Evolutionary conservation across 345 rosid species (phyloP).

Genomic region (Erucastrum elatum): DNA sequence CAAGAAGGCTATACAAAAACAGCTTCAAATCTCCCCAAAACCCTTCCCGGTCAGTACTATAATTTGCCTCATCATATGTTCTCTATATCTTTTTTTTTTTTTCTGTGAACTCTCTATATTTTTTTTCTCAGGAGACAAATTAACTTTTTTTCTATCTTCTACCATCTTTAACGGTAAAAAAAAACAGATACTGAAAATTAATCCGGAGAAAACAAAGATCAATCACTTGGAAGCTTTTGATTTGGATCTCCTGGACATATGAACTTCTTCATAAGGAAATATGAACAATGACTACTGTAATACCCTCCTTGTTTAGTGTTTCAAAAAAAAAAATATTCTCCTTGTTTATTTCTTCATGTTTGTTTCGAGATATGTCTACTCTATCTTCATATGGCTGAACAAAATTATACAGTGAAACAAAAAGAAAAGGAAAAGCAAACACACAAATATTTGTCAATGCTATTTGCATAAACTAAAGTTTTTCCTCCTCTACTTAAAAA

Average conservation of each 20-base stretch:
- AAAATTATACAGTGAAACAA: constrained; percentile 25
- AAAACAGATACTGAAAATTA: constrained; percentile 77
- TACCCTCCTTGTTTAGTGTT: neutral
- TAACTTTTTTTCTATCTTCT: neutral
- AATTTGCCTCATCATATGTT: neutral
- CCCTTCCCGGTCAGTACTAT: constrained; percentile 77
- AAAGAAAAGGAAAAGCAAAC: constrained; percentile 27
- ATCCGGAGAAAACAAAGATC: constrained; percentile 69
- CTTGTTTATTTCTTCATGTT: neutral
- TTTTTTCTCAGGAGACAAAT: neutral
- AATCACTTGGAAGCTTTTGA: constrained; percentile 69
- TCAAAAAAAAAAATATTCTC: neutral
- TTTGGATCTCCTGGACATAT: constrained; percentile 59
- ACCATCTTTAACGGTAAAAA: constrained; percentile 11
- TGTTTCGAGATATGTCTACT: constrained; percentile 11
- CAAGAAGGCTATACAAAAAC: constrained; percentile 63
- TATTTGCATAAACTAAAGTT: too few relatives aligned
- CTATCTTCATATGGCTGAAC: neutral
- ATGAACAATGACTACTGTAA: constrained; percentile 27
- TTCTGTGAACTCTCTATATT: too few relatives aligned
- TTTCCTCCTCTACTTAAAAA: too few relatives aligned
- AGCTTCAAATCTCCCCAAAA: constrained; percentile 76
- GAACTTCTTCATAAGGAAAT: constrained; percentile 49
- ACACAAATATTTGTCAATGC: too few relatives aligned
- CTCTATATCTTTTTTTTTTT: neutral